Evolutionary conservation across 768 basidiomycete genomes (phyloP), one percentile per base, ranked within the genome.

Genomic region (Agaricus subrufescens): DNA sequence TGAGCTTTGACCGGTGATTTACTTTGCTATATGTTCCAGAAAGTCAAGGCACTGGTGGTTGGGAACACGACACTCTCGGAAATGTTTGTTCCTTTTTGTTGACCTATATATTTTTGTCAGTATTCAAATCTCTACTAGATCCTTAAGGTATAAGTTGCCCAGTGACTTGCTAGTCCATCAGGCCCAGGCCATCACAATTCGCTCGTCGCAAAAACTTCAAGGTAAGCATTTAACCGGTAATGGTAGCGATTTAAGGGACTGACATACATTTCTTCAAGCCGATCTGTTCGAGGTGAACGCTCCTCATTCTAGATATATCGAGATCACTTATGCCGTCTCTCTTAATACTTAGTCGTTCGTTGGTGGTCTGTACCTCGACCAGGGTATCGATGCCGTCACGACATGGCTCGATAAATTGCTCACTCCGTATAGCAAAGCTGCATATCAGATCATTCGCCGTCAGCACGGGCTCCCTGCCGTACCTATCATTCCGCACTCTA

Each of bases 41-140:
- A 92, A 89, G 82, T 91, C 50, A 75, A 89, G 29, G 81, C 87
- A 7, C 71, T 89, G 60, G 75, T 91, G 12, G 90, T 92, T 14
- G 85, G 85, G 9, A 92, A 92, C 62, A 62, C 75, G 23, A 90
- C 85, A 1, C 75, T 92, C 19, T 89, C 90, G 0, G 77, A 80
- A 11, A 85, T 92, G 86, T 87, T 64, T 30, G 75, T 46, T 19
- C 19, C 19, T 19, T 34, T 11, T 23, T 44, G 27, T 59, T 54
- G 47, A 25, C 67, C 50, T 46, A 10, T 25, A 26, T 52, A 29
- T 8, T 42, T 38, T 19, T 26, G 11, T 49, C 42, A 45, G 52
- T 49, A 59, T 42, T 54, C 47, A 58, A 29, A 39, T 42, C 52
- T 60, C 11, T 46, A 39, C 34, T 63, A 87, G 86, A 56, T 86